Percentiles rank a stretch among this genome's conserved stretches.
These are phyloP conservation scores for Botrytis aclada DNA, from an alignment of 2,329 filamentous ascomycete genomes.

Conservation along the genomic window DNA sequence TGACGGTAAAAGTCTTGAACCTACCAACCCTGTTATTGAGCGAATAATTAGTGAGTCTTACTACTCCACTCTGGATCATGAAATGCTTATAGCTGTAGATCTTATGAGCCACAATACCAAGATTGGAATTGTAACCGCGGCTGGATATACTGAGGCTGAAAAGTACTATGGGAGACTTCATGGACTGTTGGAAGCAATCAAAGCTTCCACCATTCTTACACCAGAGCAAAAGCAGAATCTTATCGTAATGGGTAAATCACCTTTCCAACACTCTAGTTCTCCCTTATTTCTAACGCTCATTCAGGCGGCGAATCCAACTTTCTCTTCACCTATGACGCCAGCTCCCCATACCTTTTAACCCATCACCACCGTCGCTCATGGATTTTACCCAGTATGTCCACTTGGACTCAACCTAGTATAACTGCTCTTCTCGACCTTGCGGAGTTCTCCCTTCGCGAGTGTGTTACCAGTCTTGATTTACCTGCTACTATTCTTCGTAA, in stretches of 20 bases:
- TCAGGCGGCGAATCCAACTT: constrained; percentile 86
- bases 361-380: constrained; percentile 65
- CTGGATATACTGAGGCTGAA: constrained; percentile 84
- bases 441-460: constrained; percentile 78
- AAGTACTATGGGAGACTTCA: constrained; percentile 84
- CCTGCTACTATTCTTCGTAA: constrained; percentile 82
- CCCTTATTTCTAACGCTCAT: constrained; percentile 9
- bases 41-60: constrained; percentile 48
- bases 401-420: constrained; percentile 76
- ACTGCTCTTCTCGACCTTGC: constrained; percentile 80
- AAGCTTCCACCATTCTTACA: constrained; percentile 56
- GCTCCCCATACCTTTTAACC: constrained; percentile 63
- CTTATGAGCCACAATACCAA: constrained; percentile 76
- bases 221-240: constrained; percentile 70
- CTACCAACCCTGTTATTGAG: constrained; percentile 73
- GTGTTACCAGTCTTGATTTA: constrained; percentile 73
- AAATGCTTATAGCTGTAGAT: constrained; percentile 46
- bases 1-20: constrained; percentile 75
- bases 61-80: constrained; percentile 13
- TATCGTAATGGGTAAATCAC: constrained; percentile 67
- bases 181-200: constrained; percentile 79
- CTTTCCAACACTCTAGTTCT: background rate
- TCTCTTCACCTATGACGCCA: constrained; percentile 73
- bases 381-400: constrained; percentile 74
- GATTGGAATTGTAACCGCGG: constrained; percentile 94